These are phyloP conservation scores for Aspergillus latus DNA, from an alignment of 2,329 filamentous ascomycete species.

Conservation along the genomic window DNA sequence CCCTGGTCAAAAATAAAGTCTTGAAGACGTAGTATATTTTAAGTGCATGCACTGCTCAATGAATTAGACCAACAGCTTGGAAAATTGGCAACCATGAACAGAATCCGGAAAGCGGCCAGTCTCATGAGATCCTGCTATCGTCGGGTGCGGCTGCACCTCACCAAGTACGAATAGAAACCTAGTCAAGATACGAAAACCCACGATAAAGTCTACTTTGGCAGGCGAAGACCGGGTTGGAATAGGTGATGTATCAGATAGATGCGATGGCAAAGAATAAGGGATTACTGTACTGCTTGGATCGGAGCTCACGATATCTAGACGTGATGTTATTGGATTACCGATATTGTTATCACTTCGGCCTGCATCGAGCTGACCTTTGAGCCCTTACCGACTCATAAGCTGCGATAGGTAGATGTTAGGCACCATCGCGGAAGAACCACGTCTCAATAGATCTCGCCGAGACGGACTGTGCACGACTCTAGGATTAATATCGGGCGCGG, in stretches of 20 bases:
- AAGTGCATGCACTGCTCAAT: no score
- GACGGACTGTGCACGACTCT: not conserved
- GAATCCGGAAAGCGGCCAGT: no score
- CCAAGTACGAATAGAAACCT: not conserved
- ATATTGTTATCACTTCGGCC: not conserved
- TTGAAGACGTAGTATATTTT: no score
- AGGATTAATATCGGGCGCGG: not conserved
- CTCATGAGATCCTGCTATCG: no score
- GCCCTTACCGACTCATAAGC: no score
- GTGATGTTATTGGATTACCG: slow-evolving; percentile 1
- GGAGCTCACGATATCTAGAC: not conserved
- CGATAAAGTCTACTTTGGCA: not conserved
- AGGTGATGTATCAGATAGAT: not conserved
- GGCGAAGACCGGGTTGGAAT: not conserved
- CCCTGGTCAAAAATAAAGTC: no score
- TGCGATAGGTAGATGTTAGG: not conserved
- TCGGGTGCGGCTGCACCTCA: no score
- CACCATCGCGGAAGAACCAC: not conserved
- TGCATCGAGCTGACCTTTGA: not conserved
- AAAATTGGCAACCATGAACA: no score
- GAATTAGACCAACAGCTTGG: no score
- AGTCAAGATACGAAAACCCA: not conserved
- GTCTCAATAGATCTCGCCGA: not conserved
- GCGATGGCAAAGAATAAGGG: not conserved
- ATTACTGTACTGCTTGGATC: not conserved